Base-by-base conservation (phyloP, 768 basidiomycete species). In the Obba rivulosa region DNA sequence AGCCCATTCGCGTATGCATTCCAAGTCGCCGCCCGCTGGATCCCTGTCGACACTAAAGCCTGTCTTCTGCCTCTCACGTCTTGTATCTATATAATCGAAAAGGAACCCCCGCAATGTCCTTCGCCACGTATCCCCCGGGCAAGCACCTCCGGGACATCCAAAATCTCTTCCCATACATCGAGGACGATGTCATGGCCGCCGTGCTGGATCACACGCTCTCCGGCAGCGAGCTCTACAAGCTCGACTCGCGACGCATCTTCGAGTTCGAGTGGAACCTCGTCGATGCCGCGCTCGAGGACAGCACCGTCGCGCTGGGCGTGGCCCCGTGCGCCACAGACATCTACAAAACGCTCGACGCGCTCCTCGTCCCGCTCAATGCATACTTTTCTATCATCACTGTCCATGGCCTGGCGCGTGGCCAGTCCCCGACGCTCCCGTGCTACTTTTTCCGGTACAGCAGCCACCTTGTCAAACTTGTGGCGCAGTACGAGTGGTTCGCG, bases 371-470 rank as follows among this genome's bases (percentile, higher is more conserved):
- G 3, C 53, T 63, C 35, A 63, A 63, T 53, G 51, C 50, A 7
- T 63, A 63, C 48, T 63, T 63, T 45, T 63, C 62, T 28, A 46
- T 63, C 46, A 57, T 63, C 28, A 58, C 49, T 36, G 48, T 63
- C 24, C 49, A 63, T 20, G 60, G 52, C 11, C 53, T 63, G 8
- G 46, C 58, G 13, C 43, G 50, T 22, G 58, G 60, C 46, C 57
- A 59, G 42, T 54, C 58, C 1, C 43, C 52, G 31, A 52, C 56
- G 28, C 45, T 63, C 8, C 62, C 62, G 13, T 53, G 45, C 47
- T 52, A 63, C 36, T 61, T 63, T 54, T 63, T 63, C 58, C 57
- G 55, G 18, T 63, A 63, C 41, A 61, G 56, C 52, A 61, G 57
- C 52, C 62, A 63, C 46, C 57, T 63, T 45, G 55, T 61, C 37